Conservation (phyloP, 2,329 filamentous ascomycete species). For the Karstenula rhodostoma region DNA sequence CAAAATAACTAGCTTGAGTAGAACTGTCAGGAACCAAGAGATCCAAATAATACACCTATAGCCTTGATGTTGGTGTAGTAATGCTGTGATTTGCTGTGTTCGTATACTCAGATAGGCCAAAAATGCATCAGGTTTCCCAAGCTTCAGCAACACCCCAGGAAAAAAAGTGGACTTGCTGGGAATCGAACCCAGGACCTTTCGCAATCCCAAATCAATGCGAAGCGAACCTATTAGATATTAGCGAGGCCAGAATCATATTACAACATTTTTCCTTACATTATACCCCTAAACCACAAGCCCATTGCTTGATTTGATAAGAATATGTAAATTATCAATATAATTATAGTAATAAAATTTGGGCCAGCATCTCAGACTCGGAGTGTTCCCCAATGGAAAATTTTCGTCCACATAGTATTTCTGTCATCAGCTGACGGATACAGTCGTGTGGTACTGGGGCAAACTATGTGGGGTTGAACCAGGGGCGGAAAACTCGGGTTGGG, state of each 20-base stretch:
- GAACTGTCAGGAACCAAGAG: too few species aligned
- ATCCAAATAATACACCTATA: too few species aligned
- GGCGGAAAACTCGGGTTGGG: background rate
- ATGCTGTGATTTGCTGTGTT: background rate
- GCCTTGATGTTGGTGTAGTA: too few species aligned
- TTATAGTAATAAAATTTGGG: background rate
- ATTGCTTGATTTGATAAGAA: background rate
- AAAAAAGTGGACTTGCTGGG: slow-evolving; percentile 13
- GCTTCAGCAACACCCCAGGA: background rate
- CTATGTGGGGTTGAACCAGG: background rate
- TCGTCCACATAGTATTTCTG: background rate
- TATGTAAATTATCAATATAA: background rate
- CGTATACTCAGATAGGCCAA: background rate
- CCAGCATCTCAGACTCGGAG: too few species aligned
- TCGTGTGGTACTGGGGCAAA: background rate
- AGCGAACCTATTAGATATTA: too few species aligned
- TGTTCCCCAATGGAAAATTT: background rate
- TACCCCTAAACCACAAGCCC: slow-evolving; percentile 29
- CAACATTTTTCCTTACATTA: too few species aligned
- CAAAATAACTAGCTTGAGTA: too few species aligned
- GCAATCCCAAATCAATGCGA: slow-evolving; percentile 19
- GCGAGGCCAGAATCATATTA: too few species aligned
- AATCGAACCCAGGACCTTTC: slow-evolving; percentile 28
- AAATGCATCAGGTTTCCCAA: background rate
- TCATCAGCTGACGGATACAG: background rate